Percentiles rank a stretch among this genome's conserved stretches.
phyloP scores from a whole-genome alignment of 345 rosid species.

The Pelargonium nanum region DNA sequence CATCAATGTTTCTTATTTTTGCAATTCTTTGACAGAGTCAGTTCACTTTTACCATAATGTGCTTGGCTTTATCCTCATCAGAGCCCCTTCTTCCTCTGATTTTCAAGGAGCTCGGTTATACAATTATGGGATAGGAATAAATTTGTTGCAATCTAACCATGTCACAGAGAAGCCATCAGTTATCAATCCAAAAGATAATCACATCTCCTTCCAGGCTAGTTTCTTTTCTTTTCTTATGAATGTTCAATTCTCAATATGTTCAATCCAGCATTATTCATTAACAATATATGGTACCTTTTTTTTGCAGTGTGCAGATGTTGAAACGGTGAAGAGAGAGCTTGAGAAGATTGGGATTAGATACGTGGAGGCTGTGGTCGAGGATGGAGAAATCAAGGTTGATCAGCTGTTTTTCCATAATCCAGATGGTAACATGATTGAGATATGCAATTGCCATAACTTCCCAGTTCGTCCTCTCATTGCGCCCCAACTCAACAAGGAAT shows the following conservation, averaged over 20 bases:
- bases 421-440: conserved; percentile 9
- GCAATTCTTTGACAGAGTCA: conserved; percentile 62
- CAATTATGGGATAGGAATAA: conserved; percentile 16
- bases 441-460: conserved; percentile 6
- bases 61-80: conserved; percentile 68
- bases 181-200: conserved; percentile 18
- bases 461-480: not conserved
- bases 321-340: conserved; percentile 4
- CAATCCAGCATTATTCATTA: not conserved
- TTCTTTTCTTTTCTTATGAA: too few relatives aligned
- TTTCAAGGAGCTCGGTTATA: conserved; percentile 60
- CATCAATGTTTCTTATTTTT: conserved; percentile 65
- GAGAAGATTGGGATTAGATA: conserved; percentile 1
- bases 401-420: conserved; percentile 7
- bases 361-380: not conserved
- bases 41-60: conserved; percentile 58
- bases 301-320: conserved; percentile 5
- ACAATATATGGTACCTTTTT: not conserved
- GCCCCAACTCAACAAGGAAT: not conserved
- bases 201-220: conserved; percentile 17
- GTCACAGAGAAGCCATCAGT: conserved; percentile 8
- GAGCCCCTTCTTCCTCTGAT: conserved; percentile 80
- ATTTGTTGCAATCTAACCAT: conserved; percentile 16
- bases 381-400: conserved; percentile 3
- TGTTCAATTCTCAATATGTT: too few relatives aligned